Evolutionary conservation across 345 rosid genomes (phyloP).

Genomic region (Pseudoturritis turrita): DNA sequence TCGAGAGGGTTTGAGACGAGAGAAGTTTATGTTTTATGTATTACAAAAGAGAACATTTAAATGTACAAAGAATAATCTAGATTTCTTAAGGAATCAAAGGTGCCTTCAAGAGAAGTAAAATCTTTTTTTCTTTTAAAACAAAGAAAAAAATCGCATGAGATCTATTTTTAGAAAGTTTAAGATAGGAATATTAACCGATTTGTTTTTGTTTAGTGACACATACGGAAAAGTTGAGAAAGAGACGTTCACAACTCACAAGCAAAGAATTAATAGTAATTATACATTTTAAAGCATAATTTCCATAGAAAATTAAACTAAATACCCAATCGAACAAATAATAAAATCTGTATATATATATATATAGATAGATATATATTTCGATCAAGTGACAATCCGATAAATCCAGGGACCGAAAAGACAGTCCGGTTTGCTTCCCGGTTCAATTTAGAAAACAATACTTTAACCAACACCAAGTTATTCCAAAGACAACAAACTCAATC

Average conservation of each 20-base stretch:
- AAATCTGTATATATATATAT: background rate
- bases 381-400: background rate
- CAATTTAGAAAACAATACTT: background rate
- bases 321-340: background rate
- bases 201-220: background rate
- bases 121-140: background rate
- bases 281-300: background rate
- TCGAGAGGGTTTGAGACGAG: slow-evolving; percentile 6
- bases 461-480: background rate
- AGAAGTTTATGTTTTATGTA: background rate
- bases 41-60: slow-evolving; percentile 8
- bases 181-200: background rate
- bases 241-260: slow-evolving; percentile 25
- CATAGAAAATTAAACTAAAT: background rate
- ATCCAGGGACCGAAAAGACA: background rate
- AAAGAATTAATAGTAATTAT: slow-evolving; percentile 8
- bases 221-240: slow-evolving; percentile 19
- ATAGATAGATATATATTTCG: background rate
- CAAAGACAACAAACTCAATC: background rate
- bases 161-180: background rate
- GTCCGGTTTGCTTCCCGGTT: too few relatives aligned
- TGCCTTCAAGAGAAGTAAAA: slow-evolving; percentile 30
- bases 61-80: slow-evolving; percentile 19
- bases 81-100: slow-evolving; percentile 28
- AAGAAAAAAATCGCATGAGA: background rate